Evolutionary conservation across 208 protist species (phyloP), one percentile per base, ranked within the genome.

Genomic region (Wallacemonas sp.): DNA sequence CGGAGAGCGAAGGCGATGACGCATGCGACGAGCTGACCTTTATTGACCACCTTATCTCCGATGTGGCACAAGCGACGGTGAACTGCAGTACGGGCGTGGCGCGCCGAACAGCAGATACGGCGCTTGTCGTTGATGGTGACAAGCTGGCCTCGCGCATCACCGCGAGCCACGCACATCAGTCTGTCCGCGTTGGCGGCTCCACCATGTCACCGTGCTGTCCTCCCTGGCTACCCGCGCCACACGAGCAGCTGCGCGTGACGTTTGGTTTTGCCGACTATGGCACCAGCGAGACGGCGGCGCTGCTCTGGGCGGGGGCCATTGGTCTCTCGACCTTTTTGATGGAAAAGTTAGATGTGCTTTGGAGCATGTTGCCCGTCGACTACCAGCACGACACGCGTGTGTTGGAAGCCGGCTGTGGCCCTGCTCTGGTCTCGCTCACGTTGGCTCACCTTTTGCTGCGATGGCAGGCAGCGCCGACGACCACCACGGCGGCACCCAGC

Each of bases 251-350:
- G 11, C 46, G 49, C 6, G 70, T 79, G 54, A 66, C 58, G 45
- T 79, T 88, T 67, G 82, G 82, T n/a, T 85, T 88, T 47, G 78
- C 78, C 0, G 79, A 85, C 69, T 84, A 85, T 70, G 33, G 68
- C 30, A 66, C 47, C 21, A 76, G 72, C 11, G 82, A 88, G 62
- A 88, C 82, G 30, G 82, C 75, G 2, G 82, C 78, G 27, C 30
- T 70, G 44, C 67, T 88, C 17, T 88, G 83, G 83, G 73, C 76
- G 5, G 79, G 83, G n/a, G 72, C 79, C 2, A 67, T 86, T 3
- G 83, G 68, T 3, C 79, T 89, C n/a, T 68, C 79, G 19, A 41
- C 83, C 15, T 84, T 70, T 28, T 59, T 82, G 21, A 42, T 78
- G 5, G 82, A 85, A 42, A 22, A 74, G 55, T 56, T 55, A 12